Evolutionary conservation across 331 rosid species (phyloP).

Genomic region (Saraca asoca): DNA sequence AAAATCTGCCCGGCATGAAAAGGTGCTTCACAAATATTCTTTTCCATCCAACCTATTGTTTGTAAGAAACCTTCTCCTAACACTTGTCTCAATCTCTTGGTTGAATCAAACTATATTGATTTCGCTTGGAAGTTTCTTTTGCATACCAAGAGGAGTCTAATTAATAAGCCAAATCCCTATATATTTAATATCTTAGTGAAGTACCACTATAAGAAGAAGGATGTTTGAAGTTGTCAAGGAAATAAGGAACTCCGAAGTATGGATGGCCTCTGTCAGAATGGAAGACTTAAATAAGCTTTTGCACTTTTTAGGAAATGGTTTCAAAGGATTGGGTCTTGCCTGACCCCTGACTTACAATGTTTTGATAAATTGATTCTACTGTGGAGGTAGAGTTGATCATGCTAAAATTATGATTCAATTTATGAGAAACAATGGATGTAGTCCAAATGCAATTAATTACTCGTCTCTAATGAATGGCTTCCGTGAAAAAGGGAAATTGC

Average conservation of each 20-base stretch:
- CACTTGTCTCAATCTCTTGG: constrained; percentile 78
- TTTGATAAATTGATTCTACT: constrained; percentile 77
- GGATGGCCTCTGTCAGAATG: constrained; percentile 70
- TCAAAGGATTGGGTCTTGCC: constrained; percentile 66
- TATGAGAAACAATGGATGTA: constrained; percentile 80
- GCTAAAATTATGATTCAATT: constrained; percentile 67
- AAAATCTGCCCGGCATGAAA: constrained; percentile 56
- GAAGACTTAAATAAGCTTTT: constrained; percentile 75
- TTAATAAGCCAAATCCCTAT: constrained; percentile 66
- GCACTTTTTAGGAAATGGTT: constrained; percentile 78
- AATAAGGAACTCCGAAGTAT: constrained; percentile 63
- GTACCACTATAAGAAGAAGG: constrained; percentile 76
- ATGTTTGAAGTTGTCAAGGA: constrained; percentile 70
- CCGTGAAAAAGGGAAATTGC: constrained; percentile 54
- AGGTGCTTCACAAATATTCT: constrained; percentile 66
- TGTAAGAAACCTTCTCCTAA: constrained; percentile 75
- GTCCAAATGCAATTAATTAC: constrained; percentile 70
- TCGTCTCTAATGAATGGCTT: constrained; percentile 69
- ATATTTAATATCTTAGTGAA: constrained; percentile 80
- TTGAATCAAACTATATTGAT: constrained; percentile 62
- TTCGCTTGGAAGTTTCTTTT: constrained; percentile 62
- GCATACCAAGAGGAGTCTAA: constrained; percentile 56
- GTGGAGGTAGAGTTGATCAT: constrained; percentile 59
- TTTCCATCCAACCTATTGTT: constrained; percentile 62
- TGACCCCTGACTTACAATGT: constrained; percentile 75